Evolutionary conservation across 2,329 filamentous ascomycete species (phyloP), one percentile per base, ranked within the genome.

Genomic region (Penicillium sp.): DNA sequence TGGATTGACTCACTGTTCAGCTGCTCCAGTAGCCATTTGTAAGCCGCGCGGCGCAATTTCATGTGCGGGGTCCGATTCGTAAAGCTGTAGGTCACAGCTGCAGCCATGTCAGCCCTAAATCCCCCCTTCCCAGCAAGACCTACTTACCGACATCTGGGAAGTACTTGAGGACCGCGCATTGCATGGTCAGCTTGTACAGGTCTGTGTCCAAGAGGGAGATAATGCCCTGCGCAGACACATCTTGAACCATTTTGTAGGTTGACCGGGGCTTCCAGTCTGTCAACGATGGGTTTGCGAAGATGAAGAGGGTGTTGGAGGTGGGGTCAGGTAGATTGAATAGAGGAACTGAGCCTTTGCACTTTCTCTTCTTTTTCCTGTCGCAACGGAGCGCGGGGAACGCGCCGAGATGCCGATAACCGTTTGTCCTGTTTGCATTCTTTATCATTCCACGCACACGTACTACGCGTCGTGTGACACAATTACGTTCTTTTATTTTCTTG

Each of bases 161-260:
- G 79, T 92, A 95, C 75, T 95, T 95, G 64, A 95, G 83, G 61
- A 97, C 88, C 58, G 92, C 92, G 71, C 90, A 96, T 87, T 99
- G 94, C 94, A 99, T 99, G 18, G 94, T 99, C 75, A 99, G 77
- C 77, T 99, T 99, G 84, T 97, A 99, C 57, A 99, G 75, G 72
- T 89, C 86, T 14, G 89, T 93, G 69, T 94, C 90, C 51, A 94
- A 81, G 69, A 94, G 88, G 68, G 90, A 93, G 67, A 86, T 89
- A 69, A 93, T 85, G 48, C 90, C 90, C 76, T 90, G 89, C 40
- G 61, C 58, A 61, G 67, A 53, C 47, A 64, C 56, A 48, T 65
- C 61, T 52, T 70, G 59, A 54, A 56, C 60, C 71, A 74, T 74
- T 47, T 24, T 64, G 59, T 14, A 51, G 43, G 29, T 42, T 53